Conservation (phyloP, 495 filamentous ascomycete genomes). For the Talaromyces borbonicus region DNA sequence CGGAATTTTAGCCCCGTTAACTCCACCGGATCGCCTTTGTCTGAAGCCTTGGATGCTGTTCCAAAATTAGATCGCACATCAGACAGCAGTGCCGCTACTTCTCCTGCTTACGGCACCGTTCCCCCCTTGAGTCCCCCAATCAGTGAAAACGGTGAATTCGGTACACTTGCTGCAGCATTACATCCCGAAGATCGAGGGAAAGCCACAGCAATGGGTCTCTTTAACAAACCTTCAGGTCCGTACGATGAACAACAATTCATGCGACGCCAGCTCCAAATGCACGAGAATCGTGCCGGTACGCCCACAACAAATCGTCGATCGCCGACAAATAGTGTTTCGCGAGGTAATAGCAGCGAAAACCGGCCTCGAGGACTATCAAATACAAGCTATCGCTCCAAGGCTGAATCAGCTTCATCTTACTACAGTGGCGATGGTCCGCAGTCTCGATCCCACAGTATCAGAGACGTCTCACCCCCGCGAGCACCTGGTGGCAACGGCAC, state of each 20-base stretch:
- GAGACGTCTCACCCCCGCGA: conserved; percentile 23
- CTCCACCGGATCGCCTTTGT: conserved; percentile 27
- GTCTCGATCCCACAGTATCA: conserved; percentile 10
- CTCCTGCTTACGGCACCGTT: conserved; percentile 35
- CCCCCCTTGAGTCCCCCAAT: conserved; percentile 67
- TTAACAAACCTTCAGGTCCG: conserved; percentile 63
- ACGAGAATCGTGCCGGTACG: conserved; percentile 47
- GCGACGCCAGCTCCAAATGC: conserved; percentile 69
- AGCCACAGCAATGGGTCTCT: conserved; percentile 75
- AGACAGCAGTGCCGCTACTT: conserved; percentile 10
- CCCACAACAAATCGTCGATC: conserved; percentile 27
- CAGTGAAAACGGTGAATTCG: conserved; percentile 55
- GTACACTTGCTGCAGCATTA: conserved; percentile 44
- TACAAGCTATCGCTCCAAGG: conserved; percentile 33
- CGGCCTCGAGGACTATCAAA: conserved; percentile 33
- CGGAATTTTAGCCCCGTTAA: conserved; percentile 44
- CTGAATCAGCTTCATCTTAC: conserved; percentile 37
- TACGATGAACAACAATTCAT: conserved; percentile 82
- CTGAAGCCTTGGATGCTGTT: conserved; percentile 14
- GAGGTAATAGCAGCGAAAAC: conserved; percentile 18
- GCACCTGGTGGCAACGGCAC: conserved; percentile 15
- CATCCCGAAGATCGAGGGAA: conserved; percentile 74
- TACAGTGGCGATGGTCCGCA: conserved; percentile 28
- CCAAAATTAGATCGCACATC: conserved; percentile 6
- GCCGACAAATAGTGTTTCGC: conserved; percentile 20